Evolutionary conservation across 2,329 filamentous ascomycete species (phyloP).

Genomic region (Pseudogymnoascus sp.): DNA sequence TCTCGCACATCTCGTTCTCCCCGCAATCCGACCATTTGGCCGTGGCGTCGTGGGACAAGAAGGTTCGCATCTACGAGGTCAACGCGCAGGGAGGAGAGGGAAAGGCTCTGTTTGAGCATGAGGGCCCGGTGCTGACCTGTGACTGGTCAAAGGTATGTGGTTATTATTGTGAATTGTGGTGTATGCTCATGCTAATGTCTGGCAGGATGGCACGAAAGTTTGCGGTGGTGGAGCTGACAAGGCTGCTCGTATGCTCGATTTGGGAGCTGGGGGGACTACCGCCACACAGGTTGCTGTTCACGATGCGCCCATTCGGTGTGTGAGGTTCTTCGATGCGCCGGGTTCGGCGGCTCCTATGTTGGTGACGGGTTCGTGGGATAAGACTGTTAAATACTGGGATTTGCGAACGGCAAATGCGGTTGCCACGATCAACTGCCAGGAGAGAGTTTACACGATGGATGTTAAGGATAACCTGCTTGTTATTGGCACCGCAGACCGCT

Average conservation of each 20-base stretch:
- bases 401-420: conserved; percentile 58
- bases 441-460: conserved; percentile 86
- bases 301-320: conserved; percentile 71
- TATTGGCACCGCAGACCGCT: conserved; percentile 85
- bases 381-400: conserved; percentile 87
- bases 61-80: conserved; percentile 94
- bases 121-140: conserved; percentile 73
- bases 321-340: conserved; percentile 66
- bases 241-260: conserved; percentile 78
- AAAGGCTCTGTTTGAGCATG: conserved; percentile 78
- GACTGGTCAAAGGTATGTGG: conserved; percentile 76
- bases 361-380: conserved; percentile 88
- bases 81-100: conserved; percentile 67
- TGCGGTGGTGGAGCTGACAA: conserved; percentile 87
- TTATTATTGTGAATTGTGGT: not conserved
- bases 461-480: conserved; percentile 83
- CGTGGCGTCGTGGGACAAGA: conserved; percentile 94
- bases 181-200: conserved; percentile 13
- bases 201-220: conserved; percentile 80
- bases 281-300: conserved; percentile 70
- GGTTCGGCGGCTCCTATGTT: conserved; percentile 63
- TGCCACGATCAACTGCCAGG: conserved; percentile 59
- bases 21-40: conserved; percentile 72
- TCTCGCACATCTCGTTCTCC: conserved; percentile 81
- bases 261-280: conserved; percentile 54